Evolutionary conservation across 306 rosid genomes (phyloP).

Genomic region (Castanopsis chinensis): DNA sequence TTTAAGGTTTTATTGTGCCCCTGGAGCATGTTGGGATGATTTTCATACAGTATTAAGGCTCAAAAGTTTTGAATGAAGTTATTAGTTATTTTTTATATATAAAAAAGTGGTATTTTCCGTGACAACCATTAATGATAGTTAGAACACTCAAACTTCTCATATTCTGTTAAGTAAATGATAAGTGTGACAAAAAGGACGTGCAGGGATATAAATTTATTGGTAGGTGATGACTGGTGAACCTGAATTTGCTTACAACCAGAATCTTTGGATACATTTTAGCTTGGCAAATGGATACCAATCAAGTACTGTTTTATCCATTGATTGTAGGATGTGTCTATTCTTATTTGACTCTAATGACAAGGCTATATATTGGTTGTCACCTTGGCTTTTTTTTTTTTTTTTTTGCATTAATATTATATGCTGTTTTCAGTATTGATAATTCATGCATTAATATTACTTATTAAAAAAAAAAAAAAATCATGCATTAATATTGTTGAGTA

Average conservation of each 20-base stretch:
- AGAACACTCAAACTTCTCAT: neutral
- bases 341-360: neutral
- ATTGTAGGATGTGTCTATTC: neutral
- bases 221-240: neutral
- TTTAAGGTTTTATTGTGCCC: neutral
- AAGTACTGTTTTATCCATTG: neutral
- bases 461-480: constrained; percentile 22
- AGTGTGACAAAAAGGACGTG: neutral
- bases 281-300: neutral
- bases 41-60: neutral
- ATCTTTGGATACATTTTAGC: neutral
- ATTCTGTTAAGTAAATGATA: neutral
- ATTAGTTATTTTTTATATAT: neutral
- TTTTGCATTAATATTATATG: neutral
- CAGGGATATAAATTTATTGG: neutral
- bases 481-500: constrained; percentile 28
- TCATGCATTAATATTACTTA: neutral
- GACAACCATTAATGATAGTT: neutral
- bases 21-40: neutral
- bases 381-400: neutral
- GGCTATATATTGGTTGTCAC: neutral
- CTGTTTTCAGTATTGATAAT: neutral
- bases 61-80: neutral
- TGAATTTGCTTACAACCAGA: neutral
- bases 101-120: neutral